Percentiles rank a stretch among this genome's conserved stretches.
phyloP scores from a whole-genome alignment of 2,329 filamentous ascomycete species.

The Penicillium sp. region DNA sequence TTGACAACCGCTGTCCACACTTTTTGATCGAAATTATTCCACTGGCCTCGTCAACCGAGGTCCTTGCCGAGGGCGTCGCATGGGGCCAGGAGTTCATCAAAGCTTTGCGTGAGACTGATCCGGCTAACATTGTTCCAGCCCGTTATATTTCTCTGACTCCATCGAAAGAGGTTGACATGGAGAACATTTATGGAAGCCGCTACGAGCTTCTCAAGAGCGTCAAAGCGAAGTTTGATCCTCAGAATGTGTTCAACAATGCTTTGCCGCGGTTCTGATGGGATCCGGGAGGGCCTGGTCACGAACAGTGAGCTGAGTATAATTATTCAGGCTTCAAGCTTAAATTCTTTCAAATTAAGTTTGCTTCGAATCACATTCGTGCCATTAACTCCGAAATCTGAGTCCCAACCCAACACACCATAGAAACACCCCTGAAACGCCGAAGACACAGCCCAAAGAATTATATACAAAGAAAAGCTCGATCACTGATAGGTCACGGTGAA shows the following conservation, averaged over 20 bases:
- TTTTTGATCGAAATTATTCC: conserved; percentile 41
- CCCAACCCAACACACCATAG: neutral
- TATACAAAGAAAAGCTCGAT: neutral
- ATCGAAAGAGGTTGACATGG: conserved; percentile 27
- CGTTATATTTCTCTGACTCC: conserved; percentile 37
- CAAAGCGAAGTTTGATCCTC: no score
- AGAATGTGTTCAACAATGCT: no score
- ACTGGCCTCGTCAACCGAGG: conserved; percentile 17
- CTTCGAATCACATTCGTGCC: neutral
- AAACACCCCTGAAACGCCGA: neutral
- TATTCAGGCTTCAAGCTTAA: no score
- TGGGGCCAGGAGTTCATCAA: conserved; percentile 17
- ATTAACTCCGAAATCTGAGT: neutral
- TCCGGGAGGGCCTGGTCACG: neutral
- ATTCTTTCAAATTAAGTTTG: neutral
- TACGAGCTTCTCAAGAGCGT: conserved; percentile 5
- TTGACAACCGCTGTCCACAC: conserved; percentile 34
- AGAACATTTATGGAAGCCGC: conserved; percentile 33
- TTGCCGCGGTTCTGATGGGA: no score
- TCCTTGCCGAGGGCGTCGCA: neutral
- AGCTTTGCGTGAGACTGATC: conserved; percentile 17
- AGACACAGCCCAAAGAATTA: neutral
- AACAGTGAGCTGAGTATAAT: no score
- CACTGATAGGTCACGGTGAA: conserved; percentile 29
- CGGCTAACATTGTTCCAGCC: conserved; percentile 12